A percentile compares a stretch with the other conserved stretches of the same genome.
These are phyloP conservation scores for Chenopodium quinoa DNA, from an alignment of 148 eudicot species.

Conservation along the genomic window DNA sequence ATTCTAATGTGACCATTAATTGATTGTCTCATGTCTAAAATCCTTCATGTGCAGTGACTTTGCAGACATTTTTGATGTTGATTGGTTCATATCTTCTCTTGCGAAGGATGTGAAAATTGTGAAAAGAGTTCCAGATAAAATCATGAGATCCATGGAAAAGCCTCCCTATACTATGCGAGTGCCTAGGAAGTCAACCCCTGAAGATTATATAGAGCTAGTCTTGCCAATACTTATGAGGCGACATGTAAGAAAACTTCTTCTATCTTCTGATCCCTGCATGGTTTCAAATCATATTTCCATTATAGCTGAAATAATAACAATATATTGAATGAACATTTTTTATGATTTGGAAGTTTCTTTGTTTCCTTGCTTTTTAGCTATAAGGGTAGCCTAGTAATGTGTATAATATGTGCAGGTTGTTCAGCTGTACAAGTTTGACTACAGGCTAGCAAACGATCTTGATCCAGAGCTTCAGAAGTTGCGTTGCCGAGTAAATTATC, in stretches of 20 bases:
- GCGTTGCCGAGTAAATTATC: slow-evolving; percentile 93
- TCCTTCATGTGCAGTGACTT: slow-evolving; percentile 69
- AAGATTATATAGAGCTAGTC: slow-evolving; percentile 70
- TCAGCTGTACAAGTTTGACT: slow-evolving; percentile 95
- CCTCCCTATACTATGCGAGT: slow-evolving; percentile 95
- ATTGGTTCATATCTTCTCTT: slow-evolving; percentile 87
- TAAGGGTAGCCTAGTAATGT: not conserved
- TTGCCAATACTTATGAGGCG: slow-evolving; percentile 79
- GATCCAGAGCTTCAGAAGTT: slow-evolving; percentile 81
- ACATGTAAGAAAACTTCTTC: slow-evolving; percentile 57
- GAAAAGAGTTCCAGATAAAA: slow-evolving; percentile 79
- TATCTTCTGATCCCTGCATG: not conserved
- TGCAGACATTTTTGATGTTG: slow-evolving; percentile 79
- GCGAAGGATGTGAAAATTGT: slow-evolving; percentile 79
- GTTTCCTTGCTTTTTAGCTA: not conserved
- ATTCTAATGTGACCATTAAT: not conserved
- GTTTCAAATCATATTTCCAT: not conserved
- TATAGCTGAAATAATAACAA: not conserved
- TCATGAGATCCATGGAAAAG: slow-evolving; percentile 84
- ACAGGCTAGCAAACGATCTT: slow-evolving; percentile 89
- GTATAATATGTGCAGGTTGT: slow-evolving; percentile 59
- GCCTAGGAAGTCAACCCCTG: slow-evolving; percentile 92
- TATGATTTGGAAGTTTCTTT: not conserved
- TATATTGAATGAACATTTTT: not conserved
- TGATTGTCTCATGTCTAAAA: not conserved